Percentiles rank a stretch among this genome's conserved stretches.
These are phyloP conservation scores for Trypanosoma lewisi DNA, from an alignment of 208 protist genomes.

Conservation along the genomic window DNA sequence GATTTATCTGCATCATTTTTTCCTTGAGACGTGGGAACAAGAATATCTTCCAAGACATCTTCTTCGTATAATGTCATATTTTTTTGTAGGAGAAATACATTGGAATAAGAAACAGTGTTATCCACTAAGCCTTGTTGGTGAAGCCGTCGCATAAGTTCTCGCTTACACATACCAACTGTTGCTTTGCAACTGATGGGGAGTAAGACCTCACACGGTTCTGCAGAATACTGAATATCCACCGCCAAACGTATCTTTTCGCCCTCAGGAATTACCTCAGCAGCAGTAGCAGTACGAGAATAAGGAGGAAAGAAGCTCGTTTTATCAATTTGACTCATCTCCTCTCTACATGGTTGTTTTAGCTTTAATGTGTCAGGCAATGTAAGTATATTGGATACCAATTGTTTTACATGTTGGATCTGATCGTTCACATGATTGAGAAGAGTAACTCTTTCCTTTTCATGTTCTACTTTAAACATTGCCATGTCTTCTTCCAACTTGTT, in stretches of 20 bases:
- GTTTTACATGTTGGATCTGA: not conserved
- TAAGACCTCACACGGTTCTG: slow-evolving; percentile 6
- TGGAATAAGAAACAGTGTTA: slow-evolving; percentile 7
- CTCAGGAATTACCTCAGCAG: not conserved
- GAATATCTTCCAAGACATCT: slow-evolving; percentile 20
- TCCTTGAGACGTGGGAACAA: not conserved
- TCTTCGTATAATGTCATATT: slow-evolving; percentile 15
- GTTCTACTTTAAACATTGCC: not conserved
- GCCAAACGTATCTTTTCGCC: slow-evolving; percentile 17
- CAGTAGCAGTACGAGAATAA: not conserved
- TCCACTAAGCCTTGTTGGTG: slow-evolving; percentile 16
- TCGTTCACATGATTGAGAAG: slow-evolving; percentile 8
- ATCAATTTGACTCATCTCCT: not conserved
- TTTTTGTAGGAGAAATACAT: slow-evolving; percentile 9
- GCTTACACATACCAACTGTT: slow-evolving; percentile 24
- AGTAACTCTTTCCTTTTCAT: not conserved
- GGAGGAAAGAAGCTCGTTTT: not conserved
- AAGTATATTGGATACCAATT: not conserved
- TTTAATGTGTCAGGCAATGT: slow-evolving; percentile 3
- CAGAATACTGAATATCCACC: slow-evolving; percentile 1
- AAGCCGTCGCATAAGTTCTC: slow-evolving; percentile 20
- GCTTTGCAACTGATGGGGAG: slow-evolving; percentile 19
- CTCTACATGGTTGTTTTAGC: not conserved
- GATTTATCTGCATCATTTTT: not conserved
- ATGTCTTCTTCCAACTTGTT: not conserved